phyloP scores from a whole-genome alignment of 257 asterid genomes.

The Solanum commersonii region DNA sequence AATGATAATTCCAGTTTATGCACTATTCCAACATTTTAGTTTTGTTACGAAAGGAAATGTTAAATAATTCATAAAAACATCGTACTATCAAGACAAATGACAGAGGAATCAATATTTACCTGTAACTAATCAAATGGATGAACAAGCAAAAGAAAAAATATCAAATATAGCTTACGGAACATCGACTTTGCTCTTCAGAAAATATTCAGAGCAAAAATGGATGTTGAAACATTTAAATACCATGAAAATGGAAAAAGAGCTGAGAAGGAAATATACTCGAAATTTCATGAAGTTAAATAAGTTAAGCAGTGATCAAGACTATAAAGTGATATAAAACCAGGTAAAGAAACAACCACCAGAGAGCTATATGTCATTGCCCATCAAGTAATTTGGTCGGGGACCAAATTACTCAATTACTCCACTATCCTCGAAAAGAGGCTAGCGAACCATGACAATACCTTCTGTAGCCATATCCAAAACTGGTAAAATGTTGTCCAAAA shows the following conservation, averaged over 20 bases:
- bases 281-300: background rate
- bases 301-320: background rate
- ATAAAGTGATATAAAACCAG: background rate
- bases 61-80: too few relatives aligned
- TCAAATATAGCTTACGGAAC: too few relatives aligned
- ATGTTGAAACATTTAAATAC: too few relatives aligned
- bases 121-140: too few relatives aligned
- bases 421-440: background rate
- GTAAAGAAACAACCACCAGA: background rate
- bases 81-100: too few relatives aligned
- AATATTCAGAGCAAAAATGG: background rate
- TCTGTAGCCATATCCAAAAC: background rate
- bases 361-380: background rate
- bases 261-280: background rate
- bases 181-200: too few relatives aligned
- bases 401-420: background rate
- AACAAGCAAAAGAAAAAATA: too few relatives aligned
- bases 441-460: background rate
- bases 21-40: too few relatives aligned
- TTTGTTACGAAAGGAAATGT: too few relatives aligned
- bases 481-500: background rate
- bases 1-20: too few relatives aligned
- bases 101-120: too few relatives aligned
- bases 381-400: background rate
- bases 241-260: background rate